phyloP scores from a whole-genome alignment of 1,284 basidiomycete genomes.

The Apiotrichum gracile region DNA sequence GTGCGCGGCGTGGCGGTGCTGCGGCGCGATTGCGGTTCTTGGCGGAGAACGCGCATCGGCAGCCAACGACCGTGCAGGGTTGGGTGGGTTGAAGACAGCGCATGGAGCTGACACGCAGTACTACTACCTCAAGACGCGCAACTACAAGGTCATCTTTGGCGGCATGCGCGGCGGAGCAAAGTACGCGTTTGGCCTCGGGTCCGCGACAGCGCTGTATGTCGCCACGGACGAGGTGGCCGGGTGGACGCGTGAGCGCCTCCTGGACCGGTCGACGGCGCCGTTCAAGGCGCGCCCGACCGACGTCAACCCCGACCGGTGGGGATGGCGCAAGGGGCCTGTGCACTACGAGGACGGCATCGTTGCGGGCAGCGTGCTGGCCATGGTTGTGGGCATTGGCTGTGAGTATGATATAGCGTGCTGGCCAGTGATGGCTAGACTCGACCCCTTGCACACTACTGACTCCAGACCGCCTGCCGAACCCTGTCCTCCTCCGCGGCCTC shows the following conservation, averaged over 20 bases:
- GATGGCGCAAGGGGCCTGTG: constrained; percentile 32
- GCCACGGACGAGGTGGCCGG: constrained; percentile 38
- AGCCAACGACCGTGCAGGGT: constrained; percentile 44
- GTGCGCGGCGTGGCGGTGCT: constrained; percentile 37
- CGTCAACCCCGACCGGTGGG: constrained; percentile 15
- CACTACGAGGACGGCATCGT: constrained; percentile 39
- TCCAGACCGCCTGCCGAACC: constrained; percentile 39
- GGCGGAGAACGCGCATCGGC: constrained; percentile 46
- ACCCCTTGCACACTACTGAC: not conserved
- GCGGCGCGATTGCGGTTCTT: constrained; percentile 41
- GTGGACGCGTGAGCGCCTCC: constrained; percentile 26
- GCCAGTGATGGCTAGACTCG: not conserved
- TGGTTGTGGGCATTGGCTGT: constrained; percentile 32
- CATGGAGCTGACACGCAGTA: constrained; percentile 25
- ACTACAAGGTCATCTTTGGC: constrained; percentile 42
- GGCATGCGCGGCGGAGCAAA: constrained; percentile 30
- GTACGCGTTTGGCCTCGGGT: constrained; percentile 33
- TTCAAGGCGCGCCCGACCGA: not conserved
- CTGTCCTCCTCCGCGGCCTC: constrained; percentile 30
- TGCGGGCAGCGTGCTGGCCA: constrained; percentile 34
- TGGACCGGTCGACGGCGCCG: not conserved
- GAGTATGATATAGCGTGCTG: constrained; percentile 13
- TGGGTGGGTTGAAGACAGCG: constrained; percentile 31
- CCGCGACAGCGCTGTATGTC: constrained; percentile 31
- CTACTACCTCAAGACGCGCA: constrained; percentile 48